Evolutionary conservation across 495 filamentous ascomycete species (phyloP).

Genomic region (Xylaria cubensis): DNA sequence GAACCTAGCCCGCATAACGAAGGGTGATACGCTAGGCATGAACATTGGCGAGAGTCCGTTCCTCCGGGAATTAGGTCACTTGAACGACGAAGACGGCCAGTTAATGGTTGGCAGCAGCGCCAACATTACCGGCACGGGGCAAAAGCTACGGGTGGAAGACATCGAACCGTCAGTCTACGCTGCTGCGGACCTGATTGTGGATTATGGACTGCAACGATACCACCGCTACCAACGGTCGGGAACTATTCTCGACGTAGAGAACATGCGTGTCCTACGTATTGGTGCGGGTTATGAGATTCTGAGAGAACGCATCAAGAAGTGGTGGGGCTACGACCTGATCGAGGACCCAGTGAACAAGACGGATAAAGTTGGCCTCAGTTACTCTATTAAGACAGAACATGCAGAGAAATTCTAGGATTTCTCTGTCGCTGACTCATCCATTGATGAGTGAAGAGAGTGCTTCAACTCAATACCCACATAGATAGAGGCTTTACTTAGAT

Average conservation of each 20-base stretch:
- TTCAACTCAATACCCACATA: background rate
- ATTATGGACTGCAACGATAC: slow-evolving; percentile 43
- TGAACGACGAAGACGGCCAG: slow-evolving; percentile 32
- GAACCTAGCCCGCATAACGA: slow-evolving; percentile 30
- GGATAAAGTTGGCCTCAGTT: slow-evolving; percentile 20
- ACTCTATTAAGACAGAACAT: slow-evolving; percentile 25
- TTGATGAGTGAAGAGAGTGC: background rate
- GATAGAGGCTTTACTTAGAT: background rate
- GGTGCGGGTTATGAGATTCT: slow-evolving; percentile 40
- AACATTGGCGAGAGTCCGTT: slow-evolving; percentile 32
- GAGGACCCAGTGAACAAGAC: slow-evolving; percentile 28
- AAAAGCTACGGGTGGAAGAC: slow-evolving; percentile 42
- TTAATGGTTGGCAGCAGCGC: slow-evolving; percentile 40
- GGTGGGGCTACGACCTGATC: slow-evolving; percentile 23
- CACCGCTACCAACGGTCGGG: slow-evolving; percentile 38
- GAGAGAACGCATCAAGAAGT: slow-evolving; percentile 33
- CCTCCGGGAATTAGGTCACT: slow-evolving; percentile 32
- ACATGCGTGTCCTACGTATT: slow-evolving; percentile 39
- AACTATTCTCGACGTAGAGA: slow-evolving; percentile 34
- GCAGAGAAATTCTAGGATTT: background rate
- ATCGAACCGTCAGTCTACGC: slow-evolving; percentile 38
- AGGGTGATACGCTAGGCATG: slow-evolving; percentile 37
- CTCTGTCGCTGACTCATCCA: background rate
- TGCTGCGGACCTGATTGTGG: slow-evolving; percentile 41
- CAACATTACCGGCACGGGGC: slow-evolving; percentile 41